Percentiles rank a stretch among this genome's conserved stretches.
These are phyloP conservation scores for Aegle marmelos DNA, from an alignment of 345 rosid species.

Conservation along the genomic window DNA sequence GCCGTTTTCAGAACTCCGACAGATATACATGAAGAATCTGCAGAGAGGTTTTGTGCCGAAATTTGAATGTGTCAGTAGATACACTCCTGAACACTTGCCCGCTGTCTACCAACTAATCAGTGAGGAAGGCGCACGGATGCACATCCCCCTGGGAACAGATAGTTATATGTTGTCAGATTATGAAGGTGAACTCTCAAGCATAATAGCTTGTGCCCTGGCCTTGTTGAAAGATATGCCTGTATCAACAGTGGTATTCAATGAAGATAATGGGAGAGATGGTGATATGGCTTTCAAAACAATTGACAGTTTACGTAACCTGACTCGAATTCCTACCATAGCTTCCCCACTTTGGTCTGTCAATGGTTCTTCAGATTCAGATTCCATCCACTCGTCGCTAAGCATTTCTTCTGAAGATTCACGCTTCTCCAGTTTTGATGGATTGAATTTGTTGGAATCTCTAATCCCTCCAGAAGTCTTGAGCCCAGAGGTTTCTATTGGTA, in stretches of 20 bases:
- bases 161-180: conserved; percentile 65
- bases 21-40: conserved; percentile 51
- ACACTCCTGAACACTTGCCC: conserved; percentile 38
- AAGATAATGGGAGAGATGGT: conserved; percentile 33
- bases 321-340: conserved; percentile 36
- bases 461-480: conserved; percentile 46
- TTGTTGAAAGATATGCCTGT: conserved; percentile 41
- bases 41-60: conserved; percentile 55
- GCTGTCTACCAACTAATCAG: conserved; percentile 49
- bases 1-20: conserved; percentile 67
- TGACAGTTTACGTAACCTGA: conserved; percentile 27
- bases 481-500: conserved; percentile 64
- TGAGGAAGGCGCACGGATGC: conserved; percentile 80
- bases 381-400: conserved; percentile 30
- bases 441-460: conserved; percentile 57
- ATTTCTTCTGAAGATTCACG: conserved; percentile 53
- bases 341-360: conserved; percentile 52
- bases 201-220: conserved; percentile 85
- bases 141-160: conserved; percentile 54
- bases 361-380: conserved; percentile 58
- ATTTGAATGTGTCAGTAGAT: conserved; percentile 42
- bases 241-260: conserved; percentile 22
- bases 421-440: conserved; percentile 74
- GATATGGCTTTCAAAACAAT: conserved; percentile 23
- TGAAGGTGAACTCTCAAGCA: conserved; percentile 89